phyloP scores from a whole-genome alignment of 75 land plant genomes.

The Chamaecyparis obtusa region DNA sequence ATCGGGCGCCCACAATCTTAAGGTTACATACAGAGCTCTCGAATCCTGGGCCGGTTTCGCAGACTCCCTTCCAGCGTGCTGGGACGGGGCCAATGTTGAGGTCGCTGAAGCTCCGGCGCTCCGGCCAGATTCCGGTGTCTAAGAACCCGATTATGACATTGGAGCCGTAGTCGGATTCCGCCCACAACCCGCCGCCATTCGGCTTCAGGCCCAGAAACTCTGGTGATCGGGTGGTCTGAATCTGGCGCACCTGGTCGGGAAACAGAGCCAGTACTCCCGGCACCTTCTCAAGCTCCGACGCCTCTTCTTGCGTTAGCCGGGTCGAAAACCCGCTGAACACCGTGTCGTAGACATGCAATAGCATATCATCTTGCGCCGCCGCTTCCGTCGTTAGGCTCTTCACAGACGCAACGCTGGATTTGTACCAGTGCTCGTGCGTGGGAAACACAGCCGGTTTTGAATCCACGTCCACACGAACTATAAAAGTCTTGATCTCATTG shows the following conservation, averaged over 20 bases:
- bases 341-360: slow-evolving; percentile 55
- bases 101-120: slow-evolving; percentile 66
- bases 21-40: slow-evolving; percentile 44
- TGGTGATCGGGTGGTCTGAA: slow-evolving; percentile 70
- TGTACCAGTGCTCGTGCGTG: slow-evolving; percentile 64
- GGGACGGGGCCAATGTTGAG: slow-evolving; percentile 54
- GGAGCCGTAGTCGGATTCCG: slow-evolving; percentile 52
- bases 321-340: slow-evolving; percentile 79
- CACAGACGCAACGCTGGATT: slow-evolving; percentile 32
- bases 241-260: slow-evolving; percentile 43
- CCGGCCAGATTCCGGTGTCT: slow-evolving; percentile 91
- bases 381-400: neutral
- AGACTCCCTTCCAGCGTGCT: slow-evolving; percentile 46
- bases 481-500: slow-evolving; percentile 24
- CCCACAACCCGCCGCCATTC: slow-evolving; percentile 42
- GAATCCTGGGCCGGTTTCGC: slow-evolving; percentile 41
- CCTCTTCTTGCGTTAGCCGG: slow-evolving; percentile 36
- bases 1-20: slow-evolving; percentile 83
- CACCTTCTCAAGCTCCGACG: slow-evolving; percentile 18
- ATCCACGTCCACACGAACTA: slow-evolving; percentile 32
- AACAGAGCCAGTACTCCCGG: slow-evolving; percentile 57
- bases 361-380: neutral
- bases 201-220: slow-evolving; percentile 55
- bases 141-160: slow-evolving; percentile 75
- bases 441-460: slow-evolving; percentile 52